phyloP scores from a whole-genome alignment of 2,329 filamentous ascomycete genomes.

The Gremmenia infestans region DNA sequence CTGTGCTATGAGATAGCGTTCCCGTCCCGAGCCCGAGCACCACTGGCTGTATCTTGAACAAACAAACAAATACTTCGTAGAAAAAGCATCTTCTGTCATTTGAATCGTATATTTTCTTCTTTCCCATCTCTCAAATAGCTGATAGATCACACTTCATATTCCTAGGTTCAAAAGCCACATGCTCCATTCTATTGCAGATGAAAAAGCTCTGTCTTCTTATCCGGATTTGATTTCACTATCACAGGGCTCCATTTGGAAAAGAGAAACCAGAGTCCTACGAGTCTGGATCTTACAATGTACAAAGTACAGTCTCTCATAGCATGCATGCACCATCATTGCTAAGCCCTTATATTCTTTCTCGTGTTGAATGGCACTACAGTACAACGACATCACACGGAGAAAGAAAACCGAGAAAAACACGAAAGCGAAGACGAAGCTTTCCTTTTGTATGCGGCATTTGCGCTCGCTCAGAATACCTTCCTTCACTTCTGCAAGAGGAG shows the following conservation, averaged over 20 bases:
- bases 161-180: not conserved
- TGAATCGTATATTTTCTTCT: not conserved
- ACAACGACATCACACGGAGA: not conserved
- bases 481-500: not conserved
- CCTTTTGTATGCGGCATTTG: not conserved
- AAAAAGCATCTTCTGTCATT: not conserved
- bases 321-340: no score
- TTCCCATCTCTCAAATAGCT: not conserved
- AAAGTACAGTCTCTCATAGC: not conserved
- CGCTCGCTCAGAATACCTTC: not conserved
- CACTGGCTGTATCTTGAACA: no score
- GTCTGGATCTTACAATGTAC: not conserved
- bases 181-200: not conserved
- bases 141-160: not conserved
- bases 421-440: not conserved
- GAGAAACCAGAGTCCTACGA: not conserved
- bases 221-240: not conserved
- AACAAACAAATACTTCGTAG: no score
- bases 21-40: not conserved
- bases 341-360: no score
- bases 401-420: not conserved
- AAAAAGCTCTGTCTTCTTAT: constrained; percentile 5
- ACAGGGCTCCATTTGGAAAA: not conserved
- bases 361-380: not conserved
- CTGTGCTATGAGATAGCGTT: not conserved